Base-by-base conservation (phyloP, 257 asterid species). In the Solanum clarkiae region DNA sequence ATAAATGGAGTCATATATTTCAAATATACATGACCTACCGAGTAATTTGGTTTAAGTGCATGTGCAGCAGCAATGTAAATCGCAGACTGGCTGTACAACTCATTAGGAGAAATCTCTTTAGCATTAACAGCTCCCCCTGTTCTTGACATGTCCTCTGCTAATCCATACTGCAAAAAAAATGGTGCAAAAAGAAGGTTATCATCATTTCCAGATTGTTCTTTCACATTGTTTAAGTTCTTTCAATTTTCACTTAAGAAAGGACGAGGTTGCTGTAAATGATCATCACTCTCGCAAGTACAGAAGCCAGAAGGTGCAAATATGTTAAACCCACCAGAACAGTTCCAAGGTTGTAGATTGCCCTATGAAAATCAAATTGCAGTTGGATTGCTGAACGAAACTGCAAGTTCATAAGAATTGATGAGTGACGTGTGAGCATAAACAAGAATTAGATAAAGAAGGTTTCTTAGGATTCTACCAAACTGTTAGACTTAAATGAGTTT, bases 301-400 rank as follows among this genome's bases (percentile, higher is more conserved):
- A 79, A 79, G 49, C 83, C 49, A 79, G 83, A 53, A 45, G n/a
- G 83, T 53, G 83, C 29, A 60, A 51, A 86, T 54, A 72, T 85
- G 84, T 24, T 77, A 69, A 90, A 91, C 98, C 90, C 84, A 97
- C 99, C 98, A 97, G 93, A 85, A 97, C 99, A 68, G 99, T 97
- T 89, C 99, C 99, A 69, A 97, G 98, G 91, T 97, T 97, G 93
- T 97, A 97, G 89, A 97, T 94, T 84, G 99, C 99, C 92, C 99
- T 91, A 87, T 97, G 99, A 87, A 97, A 97, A 92, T 97, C 99
- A 89, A 95, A 97, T 87, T 95, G 99, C 93, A 97, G 91, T 87
- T 89, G 98, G 88, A 97, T 97, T 54, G 99, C 97, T 22, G 98
- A 94, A 69, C 99, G 98, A 88, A 97, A 97, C 99, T 97, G 97